Conservation (phyloP, 176 grass and related monocot species). For the Carex littledalei region DNA sequence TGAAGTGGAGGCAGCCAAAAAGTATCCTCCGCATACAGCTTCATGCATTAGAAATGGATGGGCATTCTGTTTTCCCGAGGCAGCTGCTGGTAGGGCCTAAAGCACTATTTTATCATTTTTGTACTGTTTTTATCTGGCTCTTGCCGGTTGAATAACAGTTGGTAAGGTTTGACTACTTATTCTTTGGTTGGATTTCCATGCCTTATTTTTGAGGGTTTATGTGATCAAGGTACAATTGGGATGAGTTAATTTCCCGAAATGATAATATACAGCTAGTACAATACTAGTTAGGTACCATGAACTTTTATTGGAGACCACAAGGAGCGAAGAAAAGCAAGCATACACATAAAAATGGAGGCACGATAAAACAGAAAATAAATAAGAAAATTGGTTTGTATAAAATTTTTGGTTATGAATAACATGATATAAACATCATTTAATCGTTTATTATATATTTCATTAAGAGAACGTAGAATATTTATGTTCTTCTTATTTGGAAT, state of each 20-base stretch:
- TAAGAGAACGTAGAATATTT: background rate
- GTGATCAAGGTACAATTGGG: background rate
- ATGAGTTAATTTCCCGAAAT: background rate
- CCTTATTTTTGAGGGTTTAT: background rate
- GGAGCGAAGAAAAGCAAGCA: background rate
- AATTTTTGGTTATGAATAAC: background rate
- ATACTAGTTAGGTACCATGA: background rate
- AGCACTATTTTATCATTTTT: conserved; percentile 16
- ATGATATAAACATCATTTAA: background rate
- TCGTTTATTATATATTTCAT: background rate
- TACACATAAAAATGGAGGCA: background rate
- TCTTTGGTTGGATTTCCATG: background rate
- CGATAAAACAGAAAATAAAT: too few species aligned
- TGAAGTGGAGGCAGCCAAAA: conserved; percentile 55
- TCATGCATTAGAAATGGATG: conserved; percentile 92
- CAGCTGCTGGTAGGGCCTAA: conserved; percentile 62
- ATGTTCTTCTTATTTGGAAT: background rate
- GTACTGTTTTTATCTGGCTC: conserved; percentile 11
- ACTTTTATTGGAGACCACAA: background rate
- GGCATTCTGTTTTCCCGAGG: conserved; percentile 65
- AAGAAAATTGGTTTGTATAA: background rate
- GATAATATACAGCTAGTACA: background rate
- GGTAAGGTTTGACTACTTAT: background rate
- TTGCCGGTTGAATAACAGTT: background rate
- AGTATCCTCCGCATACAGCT: conserved; percentile 89